phyloP scores from a whole-genome alignment of 1,284 basidiomycete genomes.

The Moesziomyces parantarcticus region DNA sequence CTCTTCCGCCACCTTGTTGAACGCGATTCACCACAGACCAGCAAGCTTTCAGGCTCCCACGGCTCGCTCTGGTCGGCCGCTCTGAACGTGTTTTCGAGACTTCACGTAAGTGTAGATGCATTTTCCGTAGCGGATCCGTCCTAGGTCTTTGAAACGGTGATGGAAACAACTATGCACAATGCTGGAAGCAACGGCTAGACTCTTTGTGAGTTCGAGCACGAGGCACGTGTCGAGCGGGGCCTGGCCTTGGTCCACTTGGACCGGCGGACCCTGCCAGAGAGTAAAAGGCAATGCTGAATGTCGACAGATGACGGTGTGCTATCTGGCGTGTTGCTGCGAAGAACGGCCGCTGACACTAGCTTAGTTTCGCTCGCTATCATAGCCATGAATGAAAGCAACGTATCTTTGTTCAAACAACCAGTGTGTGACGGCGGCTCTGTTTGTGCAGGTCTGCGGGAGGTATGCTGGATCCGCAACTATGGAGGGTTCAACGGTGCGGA shows the following conservation, averaged over 20 bases:
- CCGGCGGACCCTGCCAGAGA: constrained; percentile 6
- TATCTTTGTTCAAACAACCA: too few species aligned
- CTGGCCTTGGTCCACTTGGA: background rate
- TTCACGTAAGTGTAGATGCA: constrained; percentile 16
- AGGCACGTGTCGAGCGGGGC: constrained; percentile 31
- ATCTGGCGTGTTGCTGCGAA: background rate
- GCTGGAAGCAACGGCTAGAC: constrained; percentile 23
- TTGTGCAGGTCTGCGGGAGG: too few species aligned
- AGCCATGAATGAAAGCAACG: too few species aligned
- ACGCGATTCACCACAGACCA: background rate
- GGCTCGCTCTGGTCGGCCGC: background rate
- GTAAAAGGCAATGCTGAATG: constrained; percentile 55
- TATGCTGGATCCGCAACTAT: too few species aligned
- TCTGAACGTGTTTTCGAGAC: background rate
- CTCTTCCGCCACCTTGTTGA: constrained; percentile 1
- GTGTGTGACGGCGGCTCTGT: too few species aligned
- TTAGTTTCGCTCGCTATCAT: background rate
- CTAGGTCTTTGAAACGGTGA: constrained; percentile 1
- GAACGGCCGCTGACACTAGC: constrained; percentile 6
- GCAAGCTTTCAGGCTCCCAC: background rate
- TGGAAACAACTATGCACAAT: background rate
- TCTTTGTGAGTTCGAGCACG: constrained; percentile 5
- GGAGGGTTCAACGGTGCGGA: background rate
- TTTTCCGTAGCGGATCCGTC: background rate
- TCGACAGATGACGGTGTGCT: background rate